A percentile compares a stretch with the other conserved stretches of the same genome.
Evolutionary conservation across 257 asterid species (phyloP).

Genomic region (Jaltomata sinuosa): DNA sequence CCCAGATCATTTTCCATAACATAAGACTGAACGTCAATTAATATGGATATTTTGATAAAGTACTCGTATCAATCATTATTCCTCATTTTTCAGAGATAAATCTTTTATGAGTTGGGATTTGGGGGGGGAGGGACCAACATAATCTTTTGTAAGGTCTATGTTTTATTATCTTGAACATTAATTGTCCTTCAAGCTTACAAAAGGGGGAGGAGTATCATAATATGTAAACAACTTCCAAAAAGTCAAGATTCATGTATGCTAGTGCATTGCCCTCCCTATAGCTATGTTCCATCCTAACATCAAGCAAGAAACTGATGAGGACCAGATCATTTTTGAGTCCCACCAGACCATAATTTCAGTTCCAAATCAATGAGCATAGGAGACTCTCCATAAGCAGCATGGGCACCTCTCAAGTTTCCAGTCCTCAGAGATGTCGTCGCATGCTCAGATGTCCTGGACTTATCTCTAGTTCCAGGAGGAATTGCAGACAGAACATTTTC

Average conservation of each 20-base stretch:
- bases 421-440: not conserved
- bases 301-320: not conserved
- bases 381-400: not conserved
- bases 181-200: not conserved
- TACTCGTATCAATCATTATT: too few species aligned
- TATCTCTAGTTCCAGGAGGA: not conserved
- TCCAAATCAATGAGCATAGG: not conserved
- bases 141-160: not conserved
- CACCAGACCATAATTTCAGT: not conserved
- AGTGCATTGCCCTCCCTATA: too few species aligned
- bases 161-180: not conserved
- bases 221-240: too few species aligned
- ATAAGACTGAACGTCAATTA: too few species aligned
- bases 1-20: too few species aligned
- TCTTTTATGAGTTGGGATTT: not conserved
- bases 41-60: too few species aligned
- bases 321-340: conserved; percentile 14
- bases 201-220: too few species aligned
- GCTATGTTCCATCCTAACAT: too few species aligned
- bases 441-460: not conserved
- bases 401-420: conserved; percentile 3
- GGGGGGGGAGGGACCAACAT: not conserved
- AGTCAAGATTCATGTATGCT: too few species aligned
- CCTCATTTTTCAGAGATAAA: not conserved
- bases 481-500: conserved; percentile 1